These are phyloP conservation scores for Saururus chinensis DNA, from an alignment of 164 flowering plant genomes.

Conservation along the genomic window DNA sequence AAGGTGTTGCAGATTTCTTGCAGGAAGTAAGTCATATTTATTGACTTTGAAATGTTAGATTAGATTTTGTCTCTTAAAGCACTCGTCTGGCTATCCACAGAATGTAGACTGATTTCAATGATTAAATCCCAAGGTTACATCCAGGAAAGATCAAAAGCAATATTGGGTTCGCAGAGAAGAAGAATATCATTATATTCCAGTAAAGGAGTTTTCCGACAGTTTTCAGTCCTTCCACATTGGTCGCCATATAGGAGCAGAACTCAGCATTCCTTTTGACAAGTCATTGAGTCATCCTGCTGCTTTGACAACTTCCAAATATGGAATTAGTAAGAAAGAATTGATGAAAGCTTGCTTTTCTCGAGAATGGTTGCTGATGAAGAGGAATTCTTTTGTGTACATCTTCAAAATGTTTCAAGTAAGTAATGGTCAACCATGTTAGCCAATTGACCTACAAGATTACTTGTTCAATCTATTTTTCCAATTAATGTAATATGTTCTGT, in stretches of 20 bases:
- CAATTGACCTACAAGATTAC: neutral
- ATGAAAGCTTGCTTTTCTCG: constrained; percentile 34
- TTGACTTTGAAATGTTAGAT: neutral
- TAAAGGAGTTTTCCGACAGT: constrained; percentile 23
- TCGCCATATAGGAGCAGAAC: constrained; percentile 12
- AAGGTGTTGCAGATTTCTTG: constrained; percentile 30
- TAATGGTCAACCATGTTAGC: neutral
- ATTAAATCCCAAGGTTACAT: constrained; percentile 17
- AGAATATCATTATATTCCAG: constrained; percentile 15
- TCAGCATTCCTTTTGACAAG: constrained; percentile 28
- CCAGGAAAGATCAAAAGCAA: constrained; percentile 25
- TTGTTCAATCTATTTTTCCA: neutral
- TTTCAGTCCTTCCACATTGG: constrained; percentile 25
- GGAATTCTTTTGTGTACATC: constrained; percentile 44
- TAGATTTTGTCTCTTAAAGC: no score
- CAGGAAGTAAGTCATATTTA: constrained; percentile 16
- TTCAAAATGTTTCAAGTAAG: constrained; percentile 40
- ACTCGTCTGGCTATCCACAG: neutral
- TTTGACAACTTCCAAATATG: constrained; percentile 34
- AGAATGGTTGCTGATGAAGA: constrained; percentile 46
- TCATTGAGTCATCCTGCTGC: constrained; percentile 44
- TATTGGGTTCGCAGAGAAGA: constrained; percentile 23
- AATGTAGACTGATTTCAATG: neutral
- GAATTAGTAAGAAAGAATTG: constrained; percentile 31
- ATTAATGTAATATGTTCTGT: neutral